Percentiles rank a stretch among this genome's conserved stretches.
These are phyloP conservation scores for Fomitopsis schrenkii DNA, from an alignment of 1,284 basidiomycete genomes.

Conservation along the genomic window DNA sequence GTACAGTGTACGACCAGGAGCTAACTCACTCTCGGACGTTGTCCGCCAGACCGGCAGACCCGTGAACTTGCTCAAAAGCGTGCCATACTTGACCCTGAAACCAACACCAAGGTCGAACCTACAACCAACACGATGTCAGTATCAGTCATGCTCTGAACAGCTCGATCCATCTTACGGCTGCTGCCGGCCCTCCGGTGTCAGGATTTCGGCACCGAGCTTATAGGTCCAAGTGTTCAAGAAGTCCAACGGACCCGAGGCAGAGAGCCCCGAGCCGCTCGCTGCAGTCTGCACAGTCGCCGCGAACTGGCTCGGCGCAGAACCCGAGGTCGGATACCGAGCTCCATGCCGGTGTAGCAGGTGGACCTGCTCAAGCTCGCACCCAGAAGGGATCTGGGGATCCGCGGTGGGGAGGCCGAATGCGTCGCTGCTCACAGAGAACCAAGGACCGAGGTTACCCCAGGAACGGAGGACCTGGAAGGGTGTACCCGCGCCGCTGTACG, in stretches of 20 bases:
- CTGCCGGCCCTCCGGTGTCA: slow-evolving; percentile 54
- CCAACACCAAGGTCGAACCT: slow-evolving; percentile 48
- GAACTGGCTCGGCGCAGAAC: slow-evolving; percentile 34
- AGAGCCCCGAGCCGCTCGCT: slow-evolving; percentile 31
- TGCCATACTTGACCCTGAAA: slow-evolving; percentile 53
- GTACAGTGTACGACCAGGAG: not conserved
- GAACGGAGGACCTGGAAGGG: slow-evolving; percentile 27
- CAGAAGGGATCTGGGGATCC: slow-evolving; percentile 43
- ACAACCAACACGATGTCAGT: not conserved
- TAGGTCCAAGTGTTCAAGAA: slow-evolving; percentile 56
- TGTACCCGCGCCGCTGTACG: slow-evolving; percentile 6
- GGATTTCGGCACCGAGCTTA: slow-evolving; percentile 51
- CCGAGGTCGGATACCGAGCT: slow-evolving; percentile 46
- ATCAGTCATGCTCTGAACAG: not conserved
- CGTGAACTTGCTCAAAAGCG: slow-evolving; percentile 48
- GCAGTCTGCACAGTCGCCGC: slow-evolving; percentile 35
- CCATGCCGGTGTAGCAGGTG: slow-evolving; percentile 56
- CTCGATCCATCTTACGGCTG: slow-evolving; percentile 35
- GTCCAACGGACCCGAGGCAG: slow-evolving; percentile 39
- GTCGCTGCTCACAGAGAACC: slow-evolving; percentile 44
- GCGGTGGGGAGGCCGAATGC: slow-evolving; percentile 49
- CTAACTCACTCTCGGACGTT: slow-evolving; percentile 40
- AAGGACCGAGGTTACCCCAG: slow-evolving; percentile 57
- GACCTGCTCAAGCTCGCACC: slow-evolving; percentile 46
- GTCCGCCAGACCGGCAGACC: slow-evolving; percentile 61